Percentiles rank a stretch among this genome's conserved stretches.
phyloP scores from a whole-genome alignment of 2,329 filamentous ascomycete genomes.

The Colletotrichum brevisporum region DNA sequence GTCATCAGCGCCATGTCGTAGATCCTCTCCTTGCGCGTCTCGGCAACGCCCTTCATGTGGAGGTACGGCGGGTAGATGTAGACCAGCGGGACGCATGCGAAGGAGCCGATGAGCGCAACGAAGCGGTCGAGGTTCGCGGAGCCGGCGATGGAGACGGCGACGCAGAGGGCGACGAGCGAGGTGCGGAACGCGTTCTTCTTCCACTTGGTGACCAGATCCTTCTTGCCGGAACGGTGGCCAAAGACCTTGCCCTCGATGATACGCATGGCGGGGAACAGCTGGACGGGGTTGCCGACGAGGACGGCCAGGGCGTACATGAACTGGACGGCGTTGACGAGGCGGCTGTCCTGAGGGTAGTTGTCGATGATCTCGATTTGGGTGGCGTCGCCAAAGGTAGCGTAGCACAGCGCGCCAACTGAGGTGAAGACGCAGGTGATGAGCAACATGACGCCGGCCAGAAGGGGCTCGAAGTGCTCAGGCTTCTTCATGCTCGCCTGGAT shows the following conservation, averaged over 20 bases:
- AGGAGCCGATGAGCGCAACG: conserved; percentile 94
- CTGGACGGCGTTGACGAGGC: conserved; percentile 82
- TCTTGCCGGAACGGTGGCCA: conserved; percentile 77
- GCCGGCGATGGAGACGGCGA: conserved; percentile 72
- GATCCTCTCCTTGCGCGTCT: conserved; percentile 66
- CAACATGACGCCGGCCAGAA: conserved; percentile 79
- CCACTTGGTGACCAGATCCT: conserved; percentile 77
- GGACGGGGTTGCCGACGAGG: conserved; percentile 80
- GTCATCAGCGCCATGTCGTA: conserved; percentile 75
- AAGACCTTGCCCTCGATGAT: conserved; percentile 80
- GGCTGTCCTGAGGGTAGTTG: conserved; percentile 79
- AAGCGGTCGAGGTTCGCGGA: conserved; percentile 88
- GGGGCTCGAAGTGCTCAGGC: conserved; percentile 75
- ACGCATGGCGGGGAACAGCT: conserved; percentile 80
- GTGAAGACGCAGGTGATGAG: conserved; percentile 82
- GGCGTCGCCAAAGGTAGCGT: conserved; percentile 78
- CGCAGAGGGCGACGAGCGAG: conserved; percentile 69
- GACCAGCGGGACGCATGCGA: conserved; percentile 96
- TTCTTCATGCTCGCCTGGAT: conserved; percentile 95
- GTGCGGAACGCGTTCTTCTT: conserved; percentile 80
- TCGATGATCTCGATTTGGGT: conserved; percentile 83
- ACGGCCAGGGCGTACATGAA: conserved; percentile 82
- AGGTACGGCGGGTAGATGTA: conserved; percentile 84
- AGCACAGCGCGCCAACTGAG: conserved; percentile 79
- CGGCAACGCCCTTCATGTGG: conserved; percentile 77